phyloP scores from a whole-genome alignment of 2,329 filamentous ascomycete species.

The Magnaporthiopsis poae region DNA sequence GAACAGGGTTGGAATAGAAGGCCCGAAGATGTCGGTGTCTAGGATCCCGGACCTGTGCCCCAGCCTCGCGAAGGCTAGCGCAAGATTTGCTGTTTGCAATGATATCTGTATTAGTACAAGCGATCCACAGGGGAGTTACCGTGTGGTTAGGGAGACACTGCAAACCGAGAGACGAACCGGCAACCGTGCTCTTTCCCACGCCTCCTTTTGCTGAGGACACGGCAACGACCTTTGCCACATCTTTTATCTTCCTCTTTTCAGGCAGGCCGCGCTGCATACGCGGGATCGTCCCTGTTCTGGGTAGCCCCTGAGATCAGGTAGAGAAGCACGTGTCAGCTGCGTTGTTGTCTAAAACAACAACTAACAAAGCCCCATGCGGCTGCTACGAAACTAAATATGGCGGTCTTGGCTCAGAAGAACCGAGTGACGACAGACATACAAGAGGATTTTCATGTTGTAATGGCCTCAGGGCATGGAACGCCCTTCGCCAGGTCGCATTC shows the following conservation, averaged over 20 bases:
- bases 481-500: conserved; percentile 19
- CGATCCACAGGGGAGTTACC: not conserved
- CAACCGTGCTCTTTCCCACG: conserved; percentile 93
- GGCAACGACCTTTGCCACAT: conserved; percentile 87
- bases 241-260: conserved; percentile 66
- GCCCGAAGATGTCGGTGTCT: conserved; percentile 94
- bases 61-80: conserved; percentile 71
- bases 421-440: conserved; percentile 35
- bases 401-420: not conserved
- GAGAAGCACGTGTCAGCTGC: not conserved
- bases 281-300: conserved; percentile 63
- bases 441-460: conserved; percentile 79
- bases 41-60: conserved; percentile 79
- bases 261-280: conserved; percentile 74
- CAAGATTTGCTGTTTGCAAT: conserved; percentile 57
- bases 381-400: too few species aligned
- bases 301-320: conserved; percentile 57
- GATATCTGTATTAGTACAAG: not conserved
- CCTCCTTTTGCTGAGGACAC: conserved; percentile 95
- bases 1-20: conserved; percentile 83
- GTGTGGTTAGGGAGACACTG: not conserved
- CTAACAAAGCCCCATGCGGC: too few species aligned
- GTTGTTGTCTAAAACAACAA: not conserved
- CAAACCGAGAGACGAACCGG: conserved; percentile 43
- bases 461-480: conserved; percentile 41